Conservation (phyloP, 352 stramenopile genomes). For the Phytophthora europaea region DNA sequence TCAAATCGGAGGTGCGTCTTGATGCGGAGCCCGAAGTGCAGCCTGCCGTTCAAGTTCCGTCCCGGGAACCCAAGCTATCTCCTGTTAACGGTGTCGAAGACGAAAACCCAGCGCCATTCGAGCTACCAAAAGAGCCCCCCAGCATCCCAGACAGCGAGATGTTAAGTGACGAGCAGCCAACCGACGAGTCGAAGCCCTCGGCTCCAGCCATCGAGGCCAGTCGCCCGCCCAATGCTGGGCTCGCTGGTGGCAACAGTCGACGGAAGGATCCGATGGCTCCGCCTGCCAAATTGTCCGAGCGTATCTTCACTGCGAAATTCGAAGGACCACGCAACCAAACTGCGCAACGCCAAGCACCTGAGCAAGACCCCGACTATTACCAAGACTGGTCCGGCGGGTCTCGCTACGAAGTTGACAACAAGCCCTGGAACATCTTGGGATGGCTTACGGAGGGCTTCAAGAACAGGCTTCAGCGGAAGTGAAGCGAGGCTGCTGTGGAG, state of each 20-base stretch:
- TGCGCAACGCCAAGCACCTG: neutral
- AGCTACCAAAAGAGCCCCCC: neutral
- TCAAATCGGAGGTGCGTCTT: constrained; percentile 15
- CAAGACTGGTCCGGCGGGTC: constrained; percentile 47
- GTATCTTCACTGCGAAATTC: constrained; percentile 15
- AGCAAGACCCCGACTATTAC: constrained; percentile 31
- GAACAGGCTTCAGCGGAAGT: constrained; percentile 41
- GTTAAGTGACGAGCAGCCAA: neutral
- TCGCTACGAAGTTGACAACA: constrained; percentile 43
- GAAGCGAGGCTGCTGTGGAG: constrained; percentile 9
- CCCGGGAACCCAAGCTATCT: neutral
- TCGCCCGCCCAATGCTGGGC: neutral
- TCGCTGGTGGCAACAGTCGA: neutral
- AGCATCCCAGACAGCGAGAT: constrained; percentile 7
- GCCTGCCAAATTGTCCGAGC: constrained; percentile 33
- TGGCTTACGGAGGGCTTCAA: constrained; percentile 57
- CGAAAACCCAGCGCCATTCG: constrained; percentile 2
- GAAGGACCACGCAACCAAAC: constrained; percentile 1
- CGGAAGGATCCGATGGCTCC: constrained; percentile 30
- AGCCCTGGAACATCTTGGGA: constrained; percentile 58
- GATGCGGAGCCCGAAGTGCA: constrained; percentile 9
- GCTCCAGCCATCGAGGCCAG: neutral
- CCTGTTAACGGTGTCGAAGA: neutral
- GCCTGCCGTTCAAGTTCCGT: neutral
- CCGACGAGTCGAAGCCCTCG: constrained; percentile 5